Base-by-base conservation (phyloP, 1,284 basidiomycete genomes). In the Pseudozyma hubeiensis region DNA sequence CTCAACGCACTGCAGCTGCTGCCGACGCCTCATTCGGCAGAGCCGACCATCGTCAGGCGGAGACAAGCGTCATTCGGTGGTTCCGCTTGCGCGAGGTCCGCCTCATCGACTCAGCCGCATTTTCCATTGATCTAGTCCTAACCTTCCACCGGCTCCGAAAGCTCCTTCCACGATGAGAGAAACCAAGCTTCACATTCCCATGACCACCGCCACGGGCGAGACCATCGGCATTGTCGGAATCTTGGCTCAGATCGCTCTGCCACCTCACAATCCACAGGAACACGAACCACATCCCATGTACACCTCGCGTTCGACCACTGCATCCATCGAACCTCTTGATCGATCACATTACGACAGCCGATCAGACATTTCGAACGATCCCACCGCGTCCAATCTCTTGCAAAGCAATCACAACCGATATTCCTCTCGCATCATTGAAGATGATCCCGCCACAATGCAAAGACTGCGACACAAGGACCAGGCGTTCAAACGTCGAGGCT, bases 221-320 rank as follows among this genome's bases (percentile, higher is more conserved):
- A 67, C 55, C 9, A 63, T 75, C 17, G 54, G 64, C 52, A 72
- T 78, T 35, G 76, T 73, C 35, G 76, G 76, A 19, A 68, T 78
- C 44, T 53, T 78, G 4, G 65, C 73, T 3, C 71, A 75, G 34
- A 53, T 50, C 39, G 65, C 62, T 0, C 56, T 66, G 0, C 61
- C 67, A 41, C 63, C 62, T 7, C 66, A 62, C 50, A 57, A 65
- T 39, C 59, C 69, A 31, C 59, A 63, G n/a, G 61, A 64, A 17
- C 62, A 62, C 53, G 62, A 65, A 29, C 62, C 68, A 29, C 58
- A 63, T n/a, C 64, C 64, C 16, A 46, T 64, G 41, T 62, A 62
- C 43, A 62, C 59, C 7, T 61, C 64, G 7, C 55, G 62, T 8
- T 55, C 63, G 43, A 64, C 57, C 52, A 55, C 53, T 9, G 45